Evolutionary conservation across 1,284 basidiomycete genomes (phyloP).

Genomic region (Hemileia vastatrix): DNA sequence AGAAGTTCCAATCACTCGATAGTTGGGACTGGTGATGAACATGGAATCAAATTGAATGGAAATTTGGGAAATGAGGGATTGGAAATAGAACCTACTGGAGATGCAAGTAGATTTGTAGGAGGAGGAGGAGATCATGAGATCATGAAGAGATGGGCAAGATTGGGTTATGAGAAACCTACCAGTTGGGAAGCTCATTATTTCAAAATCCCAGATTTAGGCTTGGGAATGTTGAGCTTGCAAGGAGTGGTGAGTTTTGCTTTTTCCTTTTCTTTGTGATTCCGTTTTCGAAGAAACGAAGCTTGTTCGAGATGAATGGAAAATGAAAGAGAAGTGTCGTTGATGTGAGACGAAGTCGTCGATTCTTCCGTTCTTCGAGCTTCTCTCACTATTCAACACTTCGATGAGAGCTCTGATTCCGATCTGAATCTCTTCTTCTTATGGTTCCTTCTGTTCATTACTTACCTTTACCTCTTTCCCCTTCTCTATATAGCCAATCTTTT

Average conservation of each 20-base stretch:
- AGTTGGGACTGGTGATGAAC: not conserved
- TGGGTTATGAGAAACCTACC: constrained; percentile 29
- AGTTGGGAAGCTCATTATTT: constrained; percentile 18
- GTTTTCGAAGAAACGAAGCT: too few species aligned
- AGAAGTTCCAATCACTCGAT: not conserved
- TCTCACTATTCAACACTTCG: too few species aligned
- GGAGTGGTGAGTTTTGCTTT: not conserved
- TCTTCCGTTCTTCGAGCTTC: too few species aligned
- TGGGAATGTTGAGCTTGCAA: not conserved
- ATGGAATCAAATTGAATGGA: not conserved
- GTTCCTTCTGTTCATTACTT: too few species aligned
- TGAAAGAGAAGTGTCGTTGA: too few species aligned
- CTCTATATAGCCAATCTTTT: too few species aligned
- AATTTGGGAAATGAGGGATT: not conserved
- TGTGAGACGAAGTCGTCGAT: too few species aligned
- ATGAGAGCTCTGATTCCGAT: too few species aligned
- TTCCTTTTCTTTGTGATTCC: too few species aligned
- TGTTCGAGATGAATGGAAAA: too few species aligned
- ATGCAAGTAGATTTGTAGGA: constrained; percentile 2
- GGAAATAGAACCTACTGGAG: not conserved
- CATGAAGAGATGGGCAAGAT: constrained; percentile 32
- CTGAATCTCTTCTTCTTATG: too few species aligned
- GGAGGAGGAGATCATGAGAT: constrained; percentile 9
- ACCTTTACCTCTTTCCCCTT: too few species aligned
- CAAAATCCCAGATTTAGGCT: constrained; percentile 2